Conservation (phyloP, 1,139 yeast genomes). For the Candida tropicalis region DNA sequence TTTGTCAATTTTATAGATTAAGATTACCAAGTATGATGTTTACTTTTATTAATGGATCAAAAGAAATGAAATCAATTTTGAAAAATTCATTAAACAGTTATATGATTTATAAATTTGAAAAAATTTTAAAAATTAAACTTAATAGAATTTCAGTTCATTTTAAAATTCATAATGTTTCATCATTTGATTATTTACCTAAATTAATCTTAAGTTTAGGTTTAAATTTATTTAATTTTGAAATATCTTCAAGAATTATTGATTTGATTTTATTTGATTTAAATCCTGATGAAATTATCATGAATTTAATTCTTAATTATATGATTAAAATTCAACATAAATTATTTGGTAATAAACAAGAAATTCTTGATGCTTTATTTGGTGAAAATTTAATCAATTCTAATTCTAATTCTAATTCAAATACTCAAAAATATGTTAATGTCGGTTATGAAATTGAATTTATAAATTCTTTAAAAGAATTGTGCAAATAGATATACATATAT, state of each 20-base stretch:
- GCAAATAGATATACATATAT: conserved; percentile 11
- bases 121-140: conserved; percentile 44
- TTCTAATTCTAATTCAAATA: background rate
- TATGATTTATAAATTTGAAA: conserved; percentile 43
- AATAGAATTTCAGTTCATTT: conserved; percentile 56
- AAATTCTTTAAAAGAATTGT: conserved; percentile 32
- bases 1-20: conserved; percentile 45
- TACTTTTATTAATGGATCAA: conserved; percentile 15
- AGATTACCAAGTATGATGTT: conserved; percentile 31
- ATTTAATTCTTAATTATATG: conserved; percentile 53
- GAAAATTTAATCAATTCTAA: conserved; percentile 3
- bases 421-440: conserved; percentile 38
- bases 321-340: conserved; percentile 52
- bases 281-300: conserved; percentile 35
- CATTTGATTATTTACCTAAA: conserved; percentile 28
- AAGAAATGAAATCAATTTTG: conserved; percentile 11
- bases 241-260: conserved; percentile 47
- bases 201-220: conserved; percentile 24
- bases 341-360: conserved; percentile 52
- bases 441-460: conserved; percentile 56
- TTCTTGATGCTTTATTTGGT: conserved; percentile 37
- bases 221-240: conserved; percentile 27
- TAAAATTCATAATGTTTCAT: conserved; percentile 36
- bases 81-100: conserved; percentile 12
- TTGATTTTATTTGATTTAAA: conserved; percentile 53